phyloP scores from a whole-genome alignment of 345 rosid genomes.

The Brassica incana region DNA sequence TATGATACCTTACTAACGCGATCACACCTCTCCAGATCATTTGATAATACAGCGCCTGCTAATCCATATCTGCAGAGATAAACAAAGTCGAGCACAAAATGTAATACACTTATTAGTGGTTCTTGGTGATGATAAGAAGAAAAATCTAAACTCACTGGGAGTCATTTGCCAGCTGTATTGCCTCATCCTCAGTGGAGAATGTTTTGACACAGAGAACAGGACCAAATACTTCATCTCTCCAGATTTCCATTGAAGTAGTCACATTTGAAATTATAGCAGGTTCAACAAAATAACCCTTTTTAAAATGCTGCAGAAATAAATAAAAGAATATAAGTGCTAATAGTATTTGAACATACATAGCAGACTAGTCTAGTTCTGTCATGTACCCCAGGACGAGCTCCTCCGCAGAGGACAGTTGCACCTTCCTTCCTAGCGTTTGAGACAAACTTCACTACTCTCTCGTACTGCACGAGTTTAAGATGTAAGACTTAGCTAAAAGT shows the following conservation, averaged over 20 bases:
- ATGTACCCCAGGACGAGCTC: slow-evolving; percentile 75
- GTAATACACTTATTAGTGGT: slow-evolving; percentile 12
- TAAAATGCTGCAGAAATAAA: slow-evolving; percentile 62
- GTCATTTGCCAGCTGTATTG: slow-evolving; percentile 90
- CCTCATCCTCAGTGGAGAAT: slow-evolving; percentile 90
- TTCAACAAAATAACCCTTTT: slow-evolving; percentile 78
- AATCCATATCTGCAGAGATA: slow-evolving; percentile 63
- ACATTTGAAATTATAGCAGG: slow-evolving; percentile 80
- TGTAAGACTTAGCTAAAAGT: not conserved
- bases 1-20: slow-evolving; percentile 71
- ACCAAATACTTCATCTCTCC: slow-evolving; percentile 99
- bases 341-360: slow-evolving; percentile 12
- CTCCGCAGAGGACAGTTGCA: slow-evolving; percentile 80
- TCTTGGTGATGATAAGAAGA: slow-evolving; percentile 2
- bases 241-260: slow-evolving; percentile 88
- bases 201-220: slow-evolving; percentile 93
- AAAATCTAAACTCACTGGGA: slow-evolving; percentile 63
- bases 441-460: slow-evolving; percentile 69
- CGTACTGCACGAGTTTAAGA: slow-evolving; percentile 56
- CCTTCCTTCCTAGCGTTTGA: slow-evolving; percentile 90
- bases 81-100: slow-evolving; percentile 7
- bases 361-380: slow-evolving; percentile 5
- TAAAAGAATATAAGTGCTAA: slow-evolving; percentile 19
- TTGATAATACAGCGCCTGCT: slow-evolving; percentile 87
- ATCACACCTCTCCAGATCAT: slow-evolving; percentile 88